Evolutionary conservation across 148 eudicot genomes (phyloP), one percentile per base, ranked within the genome.

Genomic region (Camellia lanceoleosa): DNA sequence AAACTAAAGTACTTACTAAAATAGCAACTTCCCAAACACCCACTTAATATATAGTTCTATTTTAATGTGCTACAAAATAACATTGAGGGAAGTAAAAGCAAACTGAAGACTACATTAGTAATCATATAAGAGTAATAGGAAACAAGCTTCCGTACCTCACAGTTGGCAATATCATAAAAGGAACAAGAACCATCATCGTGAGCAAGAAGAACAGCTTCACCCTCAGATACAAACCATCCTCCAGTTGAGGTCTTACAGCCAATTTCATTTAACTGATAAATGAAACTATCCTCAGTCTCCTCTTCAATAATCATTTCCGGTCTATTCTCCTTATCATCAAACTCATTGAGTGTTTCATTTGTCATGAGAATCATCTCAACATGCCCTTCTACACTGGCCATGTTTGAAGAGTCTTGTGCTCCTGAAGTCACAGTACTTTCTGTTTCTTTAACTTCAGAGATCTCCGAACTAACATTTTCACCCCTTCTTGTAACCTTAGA

Each of bases 221-320:
- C 98, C 81, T 93, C 98, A 0, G 91, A 88, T 30, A 95, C 96
- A 85, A 95, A 93, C 98, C 98, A 95, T 49, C 97, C 97, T 38
- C 88, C 97, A 2, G 97, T 93, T 47, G 94, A 78, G 42, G 88
- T 82, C 87, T 93, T 95, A 58, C 80, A 73, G 44, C 98, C 97
- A 68, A 95, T 78, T 61, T 89, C 91, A 56, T 85, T 89, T 58
- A 93, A 75, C 90, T 88, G 87, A 73, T 82, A 83, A 10, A 70
- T 56, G 14, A 55, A 79, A 58, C 80, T 71, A 56, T 95, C 93
- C 19, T 89, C 94, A 51, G 73, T 78, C 54, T 91, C 97, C 66
- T 85, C 92, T 42, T 85, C 97, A 49, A 77, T 76, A 1, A 83
- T 54, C 89, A 87, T 85, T 6, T 78, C 68, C 5, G 88, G 83